phyloP scores from a whole-genome alignment of 257 asterid genomes.

The Plantago ovata region DNA sequence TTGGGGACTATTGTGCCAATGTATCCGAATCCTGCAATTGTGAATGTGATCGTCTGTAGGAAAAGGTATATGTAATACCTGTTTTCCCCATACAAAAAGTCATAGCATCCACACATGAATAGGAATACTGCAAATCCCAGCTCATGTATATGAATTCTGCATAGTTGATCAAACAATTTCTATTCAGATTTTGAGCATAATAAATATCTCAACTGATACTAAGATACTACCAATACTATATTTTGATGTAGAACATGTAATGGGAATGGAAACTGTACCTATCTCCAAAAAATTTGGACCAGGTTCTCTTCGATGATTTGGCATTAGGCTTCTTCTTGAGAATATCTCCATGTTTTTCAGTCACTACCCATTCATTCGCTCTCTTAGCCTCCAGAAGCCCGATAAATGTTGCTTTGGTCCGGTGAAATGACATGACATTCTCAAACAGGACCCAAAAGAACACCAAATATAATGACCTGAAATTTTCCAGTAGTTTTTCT shows the following conservation, averaged over 20 bases:
- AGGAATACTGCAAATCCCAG: no score
- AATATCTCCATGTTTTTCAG: constrained; percentile 47
- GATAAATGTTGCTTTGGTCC: constrained; percentile 87
- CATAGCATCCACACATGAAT: no score
- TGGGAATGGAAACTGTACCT: constrained; percentile 32
- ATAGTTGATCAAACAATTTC: no score
- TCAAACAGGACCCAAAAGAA: constrained; percentile 91
- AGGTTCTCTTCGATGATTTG: constrained; percentile 26
- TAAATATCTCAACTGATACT: no score
- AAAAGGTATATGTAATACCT: no score
- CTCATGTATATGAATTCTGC: no score
- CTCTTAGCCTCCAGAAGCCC: constrained; percentile 83
- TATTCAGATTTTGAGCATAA: no score
- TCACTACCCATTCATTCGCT: constrained; percentile 93
- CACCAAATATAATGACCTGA: constrained; percentile 77
- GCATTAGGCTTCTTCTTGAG: no score
- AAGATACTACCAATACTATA: background rate
- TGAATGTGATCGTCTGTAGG: no score
- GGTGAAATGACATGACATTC: constrained; percentile 88
- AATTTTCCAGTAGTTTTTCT: background rate
- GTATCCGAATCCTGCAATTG: no score
- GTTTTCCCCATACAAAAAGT: no score
- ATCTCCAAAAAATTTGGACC: constrained; percentile 46
- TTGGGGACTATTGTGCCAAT: no score
- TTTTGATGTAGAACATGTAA: background rate